Conservation (phyloP, 148 eudicot species). For the Rhododendron griersonianum region DNA sequence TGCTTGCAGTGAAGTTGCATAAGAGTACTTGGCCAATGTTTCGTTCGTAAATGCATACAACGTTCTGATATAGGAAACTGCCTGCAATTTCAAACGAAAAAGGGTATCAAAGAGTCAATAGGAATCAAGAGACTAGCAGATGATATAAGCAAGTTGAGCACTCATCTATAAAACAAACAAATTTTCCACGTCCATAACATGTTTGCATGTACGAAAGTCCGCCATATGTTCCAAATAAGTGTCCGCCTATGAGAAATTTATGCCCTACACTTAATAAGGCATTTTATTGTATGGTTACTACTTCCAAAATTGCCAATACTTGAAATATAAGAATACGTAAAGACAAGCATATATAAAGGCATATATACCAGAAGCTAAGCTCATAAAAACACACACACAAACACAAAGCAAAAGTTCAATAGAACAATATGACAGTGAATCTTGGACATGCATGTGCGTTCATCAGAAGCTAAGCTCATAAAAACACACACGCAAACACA, state of each 20-base stretch:
- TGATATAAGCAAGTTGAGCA: background rate
- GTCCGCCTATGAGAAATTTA: background rate
- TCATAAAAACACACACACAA: background rate
- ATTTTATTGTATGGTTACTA: background rate
- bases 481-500: background rate
- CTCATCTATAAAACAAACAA: background rate
- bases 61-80: slow-evolving; percentile 77
- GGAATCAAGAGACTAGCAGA: background rate
- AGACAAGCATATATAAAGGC: background rate
- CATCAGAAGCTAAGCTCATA: background rate
- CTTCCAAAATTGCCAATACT: background rate
- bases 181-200: background rate
- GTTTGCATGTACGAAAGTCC: background rate
- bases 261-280: background rate
- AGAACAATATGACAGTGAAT: background rate
- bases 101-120: background rate
- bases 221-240: background rate
- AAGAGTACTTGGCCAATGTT: slow-evolving; percentile 95
- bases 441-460: too few relatives aligned
- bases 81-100: slow-evolving; percentile 41
- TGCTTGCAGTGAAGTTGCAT: slow-evolving; percentile 96
- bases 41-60: slow-evolving; percentile 90
- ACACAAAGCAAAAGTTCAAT: background rate
- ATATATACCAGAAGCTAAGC: background rate
- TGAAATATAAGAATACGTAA: background rate